Evolutionary conservation across 2,329 filamentous ascomycete species (phyloP).

Genomic region (Falciphora oryzae): DNA sequence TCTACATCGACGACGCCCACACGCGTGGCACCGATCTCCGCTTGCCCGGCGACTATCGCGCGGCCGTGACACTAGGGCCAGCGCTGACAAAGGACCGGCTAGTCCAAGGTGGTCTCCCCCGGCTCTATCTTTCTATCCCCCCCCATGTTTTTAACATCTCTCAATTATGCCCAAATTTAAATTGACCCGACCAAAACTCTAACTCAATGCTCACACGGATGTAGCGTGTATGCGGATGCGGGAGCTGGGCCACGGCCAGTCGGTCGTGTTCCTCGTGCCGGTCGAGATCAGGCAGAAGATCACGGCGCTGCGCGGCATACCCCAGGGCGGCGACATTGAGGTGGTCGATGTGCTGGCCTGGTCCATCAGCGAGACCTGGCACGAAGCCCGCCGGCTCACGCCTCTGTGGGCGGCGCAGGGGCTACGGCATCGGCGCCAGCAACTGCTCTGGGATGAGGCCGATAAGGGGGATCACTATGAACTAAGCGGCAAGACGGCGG

Average conservation of each 20-base stretch:
- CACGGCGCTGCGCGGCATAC: too few relatives aligned
- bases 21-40: constrained; percentile 65
- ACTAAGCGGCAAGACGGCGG: too few relatives aligned
- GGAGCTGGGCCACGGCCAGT: constrained; percentile 61
- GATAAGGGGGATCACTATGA: too few relatives aligned
- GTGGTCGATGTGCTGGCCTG: constrained; percentile 53
- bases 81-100: constrained; percentile 62
- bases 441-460: too few relatives aligned
- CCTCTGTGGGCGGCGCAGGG: too few relatives aligned
- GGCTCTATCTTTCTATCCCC: too few relatives aligned
- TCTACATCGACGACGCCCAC: constrained; percentile 67
- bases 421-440: too few relatives aligned
- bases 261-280: constrained; percentile 54
- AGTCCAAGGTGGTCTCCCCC: constrained; percentile 55
- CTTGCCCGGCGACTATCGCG: constrained; percentile 51
- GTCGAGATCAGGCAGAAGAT: constrained; percentile 41
- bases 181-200: too few relatives aligned
- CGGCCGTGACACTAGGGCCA: constrained; percentile 62
- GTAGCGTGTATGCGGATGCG: constrained; percentile 67
- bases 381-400: constrained; percentile 40
- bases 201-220: constrained; percentile 2
- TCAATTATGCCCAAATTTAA: too few relatives aligned
- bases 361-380: constrained; percentile 52
- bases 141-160: too few relatives aligned
- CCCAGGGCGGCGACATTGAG: constrained; percentile 25